A percentile compares a stretch with the other conserved stretches of the same genome.
Evolutionary conservation across 805 yeast species (phyloP).

Genomic region (Saturnispora zaruensis): DNA sequence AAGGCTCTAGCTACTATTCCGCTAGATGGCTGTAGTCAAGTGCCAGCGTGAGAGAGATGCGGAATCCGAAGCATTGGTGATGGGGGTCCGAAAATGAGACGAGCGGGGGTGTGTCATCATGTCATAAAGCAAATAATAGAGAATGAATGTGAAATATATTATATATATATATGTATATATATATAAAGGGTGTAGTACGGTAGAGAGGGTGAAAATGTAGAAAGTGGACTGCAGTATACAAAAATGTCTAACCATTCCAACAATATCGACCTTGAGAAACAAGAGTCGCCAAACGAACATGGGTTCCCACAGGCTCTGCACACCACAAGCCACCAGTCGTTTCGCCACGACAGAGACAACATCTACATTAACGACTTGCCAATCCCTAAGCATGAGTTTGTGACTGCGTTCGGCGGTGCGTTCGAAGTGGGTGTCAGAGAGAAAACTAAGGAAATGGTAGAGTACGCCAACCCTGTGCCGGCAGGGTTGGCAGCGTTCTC

Average conservation of each 20-base stretch:
- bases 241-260: constrained; percentile 9
- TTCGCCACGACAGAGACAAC: constrained; percentile 34
- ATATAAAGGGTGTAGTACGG: not conserved
- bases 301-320: constrained; percentile 8
- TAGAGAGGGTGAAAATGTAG: not conserved
- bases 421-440: constrained; percentile 35
- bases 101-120: not conserved
- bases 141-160: too few relatives aligned
- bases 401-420: constrained; percentile 57
- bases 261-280: constrained; percentile 24
- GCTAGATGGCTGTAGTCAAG: not conserved
- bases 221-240: not conserved
- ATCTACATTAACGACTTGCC: constrained; percentile 35
- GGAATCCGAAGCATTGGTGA: not conserved
- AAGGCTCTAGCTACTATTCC: not conserved
- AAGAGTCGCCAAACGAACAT: constrained; percentile 4
- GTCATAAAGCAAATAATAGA: not conserved
- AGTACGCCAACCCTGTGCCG: constrained; percentile 42
- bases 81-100: not conserved
- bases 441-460: constrained; percentile 19
- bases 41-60: not conserved
- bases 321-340: constrained; percentile 15
- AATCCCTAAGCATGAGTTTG: constrained; percentile 46
- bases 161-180: too few relatives aligned
- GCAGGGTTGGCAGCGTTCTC: constrained; percentile 45